Base-by-base conservation (phyloP, 1,284 basidiomycete genomes). In the Ceratobasidium sp. region DNA sequence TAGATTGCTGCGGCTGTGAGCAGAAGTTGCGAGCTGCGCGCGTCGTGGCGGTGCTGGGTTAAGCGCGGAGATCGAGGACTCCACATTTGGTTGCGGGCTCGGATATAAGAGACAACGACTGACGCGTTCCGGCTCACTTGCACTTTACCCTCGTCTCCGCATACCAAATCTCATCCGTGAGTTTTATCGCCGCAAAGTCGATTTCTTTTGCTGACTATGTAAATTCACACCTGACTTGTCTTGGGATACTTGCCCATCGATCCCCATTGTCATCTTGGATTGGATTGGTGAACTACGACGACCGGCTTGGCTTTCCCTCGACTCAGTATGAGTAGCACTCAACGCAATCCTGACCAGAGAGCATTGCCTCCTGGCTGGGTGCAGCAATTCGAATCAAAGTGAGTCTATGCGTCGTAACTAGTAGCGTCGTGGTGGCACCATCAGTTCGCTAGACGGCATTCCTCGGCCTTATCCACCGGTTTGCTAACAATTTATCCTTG, bases 371-470 rank as follows among this genome's bases (percentile, higher is more conserved):
- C 86, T 6, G 93, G 93, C 33, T 94, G 92, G 92, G 86, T 90
- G 38, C 84, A 88, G 44, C 92, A 93, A 82, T 94, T 87, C 82
- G 92, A 94, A 81, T 78, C 83, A 75, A 91, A 90, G 92, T 94
- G 82, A 71, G 91, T 87, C 56, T 67, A 28, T 64, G 38, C 26
- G 73, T 71, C 7, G 44, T 13, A 13, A 46, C 44, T 7, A 7
- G 7, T 6, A 46, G 6, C 44, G 33, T 46, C 64, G 52, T 12
- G 3, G 54, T 76, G 79, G 80, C 40, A 44, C 64, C 78, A 80
- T 78, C 83, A 80, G 75, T 26, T 81, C 56, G 80, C 28, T 73
- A 6, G 67, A n/a, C 23, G 44, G 6, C 80, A 64, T 67, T 56
- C 67, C 77, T 28, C 56, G 7, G n/a, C n/a, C n/a, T n/a, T 28